Percentiles rank a stretch among this genome's conserved stretches.
phyloP scores from a whole-genome alignment of 2,329 filamentous ascomycete species.

The Phialophora verrucosa region DNA sequence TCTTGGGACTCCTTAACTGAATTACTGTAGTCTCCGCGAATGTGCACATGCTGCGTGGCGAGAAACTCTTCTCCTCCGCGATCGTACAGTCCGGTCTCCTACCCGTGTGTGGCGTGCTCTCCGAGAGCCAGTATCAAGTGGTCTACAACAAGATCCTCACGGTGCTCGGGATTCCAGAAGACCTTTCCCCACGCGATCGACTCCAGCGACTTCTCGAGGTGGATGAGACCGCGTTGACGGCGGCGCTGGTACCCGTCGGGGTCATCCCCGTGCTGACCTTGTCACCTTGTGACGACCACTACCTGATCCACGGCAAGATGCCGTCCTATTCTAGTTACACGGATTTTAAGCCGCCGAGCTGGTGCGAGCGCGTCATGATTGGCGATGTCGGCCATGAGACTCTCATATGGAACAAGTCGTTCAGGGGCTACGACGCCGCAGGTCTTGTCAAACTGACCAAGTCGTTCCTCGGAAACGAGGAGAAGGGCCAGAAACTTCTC shows the following conservation, averaged over 20 bases:
- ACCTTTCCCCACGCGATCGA: conserved; percentile 7
- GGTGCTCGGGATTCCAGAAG: conserved; percentile 4
- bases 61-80: conserved; percentile 12
- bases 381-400: conserved; percentile 13
- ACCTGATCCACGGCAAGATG: not conserved
- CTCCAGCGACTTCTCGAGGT: conserved; percentile 13
- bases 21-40: conserved; percentile 7
- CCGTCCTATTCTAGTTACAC: conserved; percentile 3
- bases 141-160: conserved; percentile 12
- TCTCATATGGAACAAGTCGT: conserved; percentile 19
- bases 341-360: conserved; percentile 7
- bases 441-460: conserved; percentile 4
- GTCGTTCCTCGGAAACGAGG: not conserved
- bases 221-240: conserved; percentile 4
- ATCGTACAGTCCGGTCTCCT: conserved; percentile 14
- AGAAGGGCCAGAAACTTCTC: conserved; percentile 10
- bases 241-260: conserved; percentile 4
- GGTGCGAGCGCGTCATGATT: conserved; percentile 18
- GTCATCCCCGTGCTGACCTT: conserved; percentile 15
- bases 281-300: conserved; percentile 11
- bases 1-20: not conserved
- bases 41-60: conserved; percentile 16
- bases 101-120: conserved; percentile 4
- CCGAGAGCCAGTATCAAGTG: conserved; percentile 9
- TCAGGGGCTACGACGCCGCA: conserved; percentile 9